Evolutionary conservation across 1,139 yeast species (phyloP), one percentile per base, ranked within the genome.

Genomic region (Blastobotrys capitulatus): DNA sequence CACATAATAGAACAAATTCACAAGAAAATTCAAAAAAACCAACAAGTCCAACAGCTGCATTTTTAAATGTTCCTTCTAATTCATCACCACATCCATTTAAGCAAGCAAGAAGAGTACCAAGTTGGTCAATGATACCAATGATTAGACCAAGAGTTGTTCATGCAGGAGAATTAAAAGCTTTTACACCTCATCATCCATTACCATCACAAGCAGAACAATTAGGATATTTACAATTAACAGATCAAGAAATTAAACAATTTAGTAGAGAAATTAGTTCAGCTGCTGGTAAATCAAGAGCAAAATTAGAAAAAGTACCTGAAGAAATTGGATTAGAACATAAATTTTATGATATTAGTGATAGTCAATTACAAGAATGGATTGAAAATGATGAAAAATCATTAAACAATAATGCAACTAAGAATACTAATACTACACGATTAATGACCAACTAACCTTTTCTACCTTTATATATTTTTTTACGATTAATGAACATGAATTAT

Each of bases 111-210:
- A 32, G 46, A 5, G 43, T 44, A 3, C 38, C 43, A n/a, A 31
- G 38, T 19, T 44, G 48, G 48, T 35, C 42, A 38, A 38, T 38
- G 20, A 29, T 29, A 29, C 48, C 48, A n/a, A 44, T 44, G 48
- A 31, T 27, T 22, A 13, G 43, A 19, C 48, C 48, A 5, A 42
- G 48, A 19, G 16, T 44, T 9, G 48, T 44, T 2, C 48, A 44
- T 32, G 48, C 48, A 22, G 48, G 48, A 18, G 31, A 38, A 22
- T 38, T 44, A 19, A 38, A 39, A 16, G 48, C 48, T 2, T 44
- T 44, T 15, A 44, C 48, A 31, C 48, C 48, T 6, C 48, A 44
- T 26, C 48, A 44, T 25, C 35, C 26, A 9, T 38, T 44, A 15
- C 48, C 48, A 2, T 7, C 38, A 25, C 22, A 15, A 32, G 48